Conservation (phyloP, 2,329 filamentous ascomycete species). For the Waltergamsia citrina region DNA sequence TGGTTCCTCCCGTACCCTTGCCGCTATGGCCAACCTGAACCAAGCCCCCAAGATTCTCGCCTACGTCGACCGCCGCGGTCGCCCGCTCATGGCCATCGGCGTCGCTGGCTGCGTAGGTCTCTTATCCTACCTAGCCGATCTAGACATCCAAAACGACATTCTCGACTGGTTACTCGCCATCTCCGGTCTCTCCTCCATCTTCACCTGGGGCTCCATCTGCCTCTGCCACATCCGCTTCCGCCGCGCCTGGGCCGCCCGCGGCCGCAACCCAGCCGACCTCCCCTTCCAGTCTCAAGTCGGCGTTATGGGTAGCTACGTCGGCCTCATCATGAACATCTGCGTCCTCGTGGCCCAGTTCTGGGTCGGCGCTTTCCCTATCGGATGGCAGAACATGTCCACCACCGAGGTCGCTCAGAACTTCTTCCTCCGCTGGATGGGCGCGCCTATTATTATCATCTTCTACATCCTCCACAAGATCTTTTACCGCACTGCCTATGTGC, state of each 20-base stretch:
- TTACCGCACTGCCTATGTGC: constrained; percentile 59
- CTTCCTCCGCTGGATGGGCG: constrained; percentile 64
- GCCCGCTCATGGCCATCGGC: constrained; percentile 65
- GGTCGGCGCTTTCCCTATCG: constrained; percentile 71
- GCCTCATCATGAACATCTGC: constrained; percentile 64
- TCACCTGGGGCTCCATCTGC: constrained; percentile 80
- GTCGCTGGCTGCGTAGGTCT: constrained; percentile 61
- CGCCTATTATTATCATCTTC: constrained; percentile 57
- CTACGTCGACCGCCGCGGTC: constrained; percentile 76
- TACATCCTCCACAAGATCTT: constrained; percentile 70
- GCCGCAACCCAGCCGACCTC: constrained; percentile 64
- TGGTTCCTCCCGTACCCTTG: constrained; percentile 81
- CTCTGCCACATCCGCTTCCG: constrained; percentile 91
- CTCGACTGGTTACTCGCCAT: constrained; percentile 75
- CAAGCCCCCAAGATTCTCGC: constrained; percentile 70
- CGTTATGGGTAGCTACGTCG: constrained; percentile 69
- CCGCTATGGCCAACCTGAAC: constrained; percentile 78
- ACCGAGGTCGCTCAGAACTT: constrained; percentile 50
- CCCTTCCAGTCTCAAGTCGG: constrained; percentile 77
- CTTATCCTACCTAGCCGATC: constrained; percentile 67
- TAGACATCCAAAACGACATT: constrained; percentile 47
- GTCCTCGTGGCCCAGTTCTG: constrained; percentile 82
- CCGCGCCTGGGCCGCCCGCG: constrained; percentile 60
- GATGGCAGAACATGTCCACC: constrained; percentile 34
- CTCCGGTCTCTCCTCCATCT: constrained; percentile 63